Conservation (phyloP, 2,329 filamentous ascomycete genomes). For the Aspergillus japonicus region DNA sequence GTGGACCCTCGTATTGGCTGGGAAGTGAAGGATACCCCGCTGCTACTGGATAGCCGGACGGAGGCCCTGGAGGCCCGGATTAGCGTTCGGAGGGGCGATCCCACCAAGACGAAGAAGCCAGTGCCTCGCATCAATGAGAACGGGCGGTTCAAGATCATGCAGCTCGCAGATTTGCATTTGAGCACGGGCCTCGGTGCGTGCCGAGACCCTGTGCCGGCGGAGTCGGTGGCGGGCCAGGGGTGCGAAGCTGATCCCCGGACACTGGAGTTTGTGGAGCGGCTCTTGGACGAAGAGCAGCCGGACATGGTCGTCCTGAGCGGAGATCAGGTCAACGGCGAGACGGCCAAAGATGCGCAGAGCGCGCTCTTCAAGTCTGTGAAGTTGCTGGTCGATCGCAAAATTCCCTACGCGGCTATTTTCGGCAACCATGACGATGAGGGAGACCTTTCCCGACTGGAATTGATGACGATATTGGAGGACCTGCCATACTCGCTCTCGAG, state of each 20-base stretch:
- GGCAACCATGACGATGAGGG: slow-evolving; percentile 97
- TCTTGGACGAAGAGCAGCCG: slow-evolving; percentile 90
- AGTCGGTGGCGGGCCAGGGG: slow-evolving; percentile 64
- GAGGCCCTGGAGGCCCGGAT: slow-evolving; percentile 69
- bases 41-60: slow-evolving; percentile 65
- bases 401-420: slow-evolving; percentile 92
- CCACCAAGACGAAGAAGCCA: slow-evolving; percentile 64
- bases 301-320: slow-evolving; percentile 89
- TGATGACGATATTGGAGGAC: slow-evolving; percentile 83
- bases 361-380: slow-evolving; percentile 92
- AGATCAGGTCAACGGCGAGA: slow-evolving; percentile 94
- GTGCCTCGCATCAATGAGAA: slow-evolving; percentile 77
- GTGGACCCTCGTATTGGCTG: slow-evolving; percentile 86
- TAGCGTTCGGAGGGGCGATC: slow-evolving; percentile 72
- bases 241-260: slow-evolving; percentile 93
- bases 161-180: slow-evolving; percentile 89
- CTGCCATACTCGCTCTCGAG: slow-evolving; percentile 87
- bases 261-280: slow-evolving; percentile 77
- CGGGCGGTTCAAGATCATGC: slow-evolving; percentile 96
- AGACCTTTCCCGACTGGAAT: slow-evolving; percentile 69
- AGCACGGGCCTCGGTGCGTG: slow-evolving; percentile 85
- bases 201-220: slow-evolving; percentile 77
- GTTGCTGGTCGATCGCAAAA: slow-evolving; percentile 78
- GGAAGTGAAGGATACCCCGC: slow-evolving; percentile 70
- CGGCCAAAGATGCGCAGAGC: slow-evolving; percentile 84